Percentiles rank a stretch among this genome's conserved stretches.
These are phyloP conservation scores for Leccinum obscurum DNA, from an alignment of 768 basidiomycete genomes.

Conservation along the genomic window DNA sequence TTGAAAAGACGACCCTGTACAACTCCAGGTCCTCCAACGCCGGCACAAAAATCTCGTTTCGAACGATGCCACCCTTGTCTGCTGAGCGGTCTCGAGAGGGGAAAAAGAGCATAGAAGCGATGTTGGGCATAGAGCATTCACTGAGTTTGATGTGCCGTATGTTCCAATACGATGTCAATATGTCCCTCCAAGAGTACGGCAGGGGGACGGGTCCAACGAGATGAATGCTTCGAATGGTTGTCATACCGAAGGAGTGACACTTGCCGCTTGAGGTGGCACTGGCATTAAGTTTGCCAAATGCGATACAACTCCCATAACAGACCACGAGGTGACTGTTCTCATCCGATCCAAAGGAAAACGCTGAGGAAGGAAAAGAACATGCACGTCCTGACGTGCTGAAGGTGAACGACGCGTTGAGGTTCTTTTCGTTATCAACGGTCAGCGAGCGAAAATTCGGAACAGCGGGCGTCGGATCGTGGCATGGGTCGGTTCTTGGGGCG, in stretches of 20 bases:
- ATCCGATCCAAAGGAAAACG: background rate
- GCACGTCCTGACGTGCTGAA: background rate
- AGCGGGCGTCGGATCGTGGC: background rate
- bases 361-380: background rate
- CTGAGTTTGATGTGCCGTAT: slow-evolving; percentile 6
- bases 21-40: background rate
- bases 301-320: background rate
- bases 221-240: slow-evolving; percentile 1
- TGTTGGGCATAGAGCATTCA: background rate
- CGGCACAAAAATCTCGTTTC: background rate
- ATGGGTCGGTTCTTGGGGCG: background rate
- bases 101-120: background rate
- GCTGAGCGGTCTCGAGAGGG: background rate
- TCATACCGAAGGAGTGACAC: background rate
- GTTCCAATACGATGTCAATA: background rate
- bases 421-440: background rate
- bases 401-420: background rate
- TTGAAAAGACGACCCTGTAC: background rate
- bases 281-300: too few species aligned
- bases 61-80: background rate
- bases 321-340: slow-evolving; percentile 5
- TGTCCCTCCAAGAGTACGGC: slow-evolving; percentile 3
- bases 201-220: background rate
- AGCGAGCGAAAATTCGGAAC: background rate
- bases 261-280: background rate